Evolutionary conservation across 495 filamentous ascomycete genomes (phyloP).

Genomic region (Penicillium longicatenatum): DNA sequence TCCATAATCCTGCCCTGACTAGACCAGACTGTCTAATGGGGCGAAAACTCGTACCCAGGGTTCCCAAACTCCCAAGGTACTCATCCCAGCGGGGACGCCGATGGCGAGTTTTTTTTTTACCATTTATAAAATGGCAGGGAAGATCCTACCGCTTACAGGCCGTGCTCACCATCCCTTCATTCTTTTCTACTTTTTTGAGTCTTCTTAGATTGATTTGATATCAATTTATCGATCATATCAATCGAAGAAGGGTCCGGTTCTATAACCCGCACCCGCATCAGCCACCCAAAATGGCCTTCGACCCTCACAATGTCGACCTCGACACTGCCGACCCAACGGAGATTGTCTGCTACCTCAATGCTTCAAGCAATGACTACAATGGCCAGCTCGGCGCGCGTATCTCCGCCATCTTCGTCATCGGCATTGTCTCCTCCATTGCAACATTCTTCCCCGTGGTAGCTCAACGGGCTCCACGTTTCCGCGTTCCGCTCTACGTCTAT

Average conservation of each 20-base stretch:
- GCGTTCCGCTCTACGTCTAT: slow-evolving; percentile 66
- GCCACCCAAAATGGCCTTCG: slow-evolving; percentile 31
- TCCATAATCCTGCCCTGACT: background rate
- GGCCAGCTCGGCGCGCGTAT: slow-evolving; percentile 45
- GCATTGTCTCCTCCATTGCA: slow-evolving; percentile 39
- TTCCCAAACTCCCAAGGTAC: slow-evolving; percentile 25
- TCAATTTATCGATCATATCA: slow-evolving; percentile 1
- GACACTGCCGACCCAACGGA: slow-evolving; percentile 33
- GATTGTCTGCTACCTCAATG: slow-evolving; percentile 40
- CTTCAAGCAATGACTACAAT: slow-evolving; percentile 43
- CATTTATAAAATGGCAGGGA: slow-evolving; percentile 22
- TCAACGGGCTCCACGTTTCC: slow-evolving; percentile 52
- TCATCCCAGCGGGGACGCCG: slow-evolving; percentile 20
- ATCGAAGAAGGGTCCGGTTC: background rate
- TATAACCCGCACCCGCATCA: background rate
- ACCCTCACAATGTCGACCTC: slow-evolving; percentile 44
- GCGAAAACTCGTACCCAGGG: slow-evolving; percentile 14
- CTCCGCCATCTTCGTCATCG: slow-evolving; percentile 49
- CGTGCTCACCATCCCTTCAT: slow-evolving; percentile 2
- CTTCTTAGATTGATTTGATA: background rate
- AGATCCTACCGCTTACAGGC: slow-evolving; percentile 12
- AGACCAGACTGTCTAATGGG: slow-evolving; percentile 12
- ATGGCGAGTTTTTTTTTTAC: slow-evolving; percentile 4
- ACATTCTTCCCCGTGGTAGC: slow-evolving; percentile 69
- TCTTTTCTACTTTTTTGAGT: background rate